phyloP scores from a whole-genome alignment of 345 rosid genomes.

The Eucalyptus victrix region DNA sequence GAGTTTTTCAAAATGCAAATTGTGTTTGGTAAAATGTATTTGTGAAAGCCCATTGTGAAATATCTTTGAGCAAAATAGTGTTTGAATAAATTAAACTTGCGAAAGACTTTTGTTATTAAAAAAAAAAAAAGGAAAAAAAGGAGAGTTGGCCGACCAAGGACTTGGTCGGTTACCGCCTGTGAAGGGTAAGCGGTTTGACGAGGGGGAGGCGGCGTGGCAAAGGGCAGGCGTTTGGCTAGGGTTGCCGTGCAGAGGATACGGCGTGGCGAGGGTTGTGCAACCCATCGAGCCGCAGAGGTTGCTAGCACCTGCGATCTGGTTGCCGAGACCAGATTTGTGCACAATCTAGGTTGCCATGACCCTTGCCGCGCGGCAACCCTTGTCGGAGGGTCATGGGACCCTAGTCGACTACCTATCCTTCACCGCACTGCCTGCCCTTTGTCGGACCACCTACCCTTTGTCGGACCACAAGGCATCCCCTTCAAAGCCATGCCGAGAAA shows the following conservation, averaged over 20 bases:
- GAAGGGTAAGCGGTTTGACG: fast-evolving
- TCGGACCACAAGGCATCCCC: no score
- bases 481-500: no score
- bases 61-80: fast-evolving
- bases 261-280: fast-evolving
- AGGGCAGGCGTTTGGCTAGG: fast-evolving
- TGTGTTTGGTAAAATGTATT: fast-evolving
- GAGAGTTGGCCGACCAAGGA: fast-evolving
- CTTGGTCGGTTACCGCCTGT: fast-evolving
- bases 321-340: fast-evolving
- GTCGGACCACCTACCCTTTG: fast-evolving
- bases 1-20: no score
- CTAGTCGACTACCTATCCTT: fast-evolving
- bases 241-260: fast-evolving
- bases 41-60: fast-evolving
- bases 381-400: fast-evolving
- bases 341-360: fast-evolving
- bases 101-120: no score
- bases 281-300: fast-evolving
- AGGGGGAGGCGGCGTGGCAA: fast-evolving
- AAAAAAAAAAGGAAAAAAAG: no score
- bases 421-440: fast-evolving
- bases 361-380: fast-evolving
- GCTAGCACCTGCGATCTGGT: fast-evolving
- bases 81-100: no score